Base-by-base conservation (phyloP, 257 asterid genomes). In the Leptodermis oblonga region DNA sequence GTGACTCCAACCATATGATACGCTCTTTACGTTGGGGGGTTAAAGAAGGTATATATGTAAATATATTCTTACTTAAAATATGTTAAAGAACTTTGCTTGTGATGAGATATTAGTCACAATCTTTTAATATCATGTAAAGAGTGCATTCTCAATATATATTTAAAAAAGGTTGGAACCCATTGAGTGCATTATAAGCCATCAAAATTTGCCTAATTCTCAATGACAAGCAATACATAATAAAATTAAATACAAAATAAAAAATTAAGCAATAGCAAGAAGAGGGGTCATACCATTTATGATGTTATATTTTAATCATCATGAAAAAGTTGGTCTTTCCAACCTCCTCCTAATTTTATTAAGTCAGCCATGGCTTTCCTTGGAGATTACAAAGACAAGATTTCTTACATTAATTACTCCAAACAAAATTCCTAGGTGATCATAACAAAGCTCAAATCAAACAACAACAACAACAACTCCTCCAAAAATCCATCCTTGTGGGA, bases 161-260 rank as follows among this genome's bases (percentile, higher is more conserved):
- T 7, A 3, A 5, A 42, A 42, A 26, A 31, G 43, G 65, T 37
- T 33, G 42, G 6, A 25, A 54, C 15, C 7, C n/a, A n/a, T 41
- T 68, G 73, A 83, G 88, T 83, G 42, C 58, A 74, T 75, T 73
- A 64, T 41, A 82, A 74, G 82, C 67, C 74, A 78, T 31, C 39
- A 67, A 55, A 67, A 31, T 28, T 49, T 26, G 61, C 6, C 37
- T 52, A 42, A 10, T 48, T 82, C 73, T 78, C 36, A 81, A 56
- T 43, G 49, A 20, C 71, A 86, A 82, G 85, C 83, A 77, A 74
- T 23, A 78, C 70, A 55, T n/a, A n/a, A n/a, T n/a, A n/a, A n/a
- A n/a, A n/a, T n/a, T n/a, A n/a, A n/a, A n/a, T n/a, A n/a, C n/a
- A n/a, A n/a, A n/a, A n/a, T 43, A 9, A 39, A 39, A 39, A 39